Evolutionary conservation across 1,284 basidiomycete species (phyloP).

Genomic region (Agaricales sp.): DNA sequence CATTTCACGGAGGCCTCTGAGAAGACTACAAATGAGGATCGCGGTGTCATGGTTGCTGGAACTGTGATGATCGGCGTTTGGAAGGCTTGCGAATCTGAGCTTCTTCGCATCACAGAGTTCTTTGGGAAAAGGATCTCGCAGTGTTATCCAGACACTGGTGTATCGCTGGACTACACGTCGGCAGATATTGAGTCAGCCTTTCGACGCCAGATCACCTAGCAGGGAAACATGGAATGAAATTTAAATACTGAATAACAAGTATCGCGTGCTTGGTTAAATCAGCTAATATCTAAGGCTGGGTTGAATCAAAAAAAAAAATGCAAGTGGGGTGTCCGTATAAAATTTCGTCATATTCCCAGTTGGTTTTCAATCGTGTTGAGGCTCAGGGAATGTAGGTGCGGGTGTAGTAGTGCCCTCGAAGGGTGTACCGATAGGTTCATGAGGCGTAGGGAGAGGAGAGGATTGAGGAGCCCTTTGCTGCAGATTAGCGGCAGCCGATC

Average conservation of each 20-base stretch:
- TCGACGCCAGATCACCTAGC: conserved; percentile 34
- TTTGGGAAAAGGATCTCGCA: conserved; percentile 62
- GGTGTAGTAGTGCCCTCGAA: background rate
- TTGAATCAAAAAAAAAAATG: background rate
- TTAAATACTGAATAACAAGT: too few species aligned
- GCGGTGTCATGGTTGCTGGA: conserved; percentile 45
- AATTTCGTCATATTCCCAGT: too few species aligned
- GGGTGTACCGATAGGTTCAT: conserved; percentile 2
- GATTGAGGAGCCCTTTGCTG: background rate
- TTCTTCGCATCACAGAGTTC: conserved; percentile 61
- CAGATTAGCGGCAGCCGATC: conserved; percentile 9
- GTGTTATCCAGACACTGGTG: conserved; percentile 67
- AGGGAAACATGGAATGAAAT: too few species aligned
- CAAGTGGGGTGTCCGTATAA: background rate
- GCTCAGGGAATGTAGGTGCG: conserved; percentile 22
- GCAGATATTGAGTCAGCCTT: conserved; percentile 73
- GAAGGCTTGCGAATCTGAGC: conserved; percentile 79
- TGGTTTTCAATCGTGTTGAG: conserved; percentile 10
- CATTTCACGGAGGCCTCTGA: conserved; percentile 82
- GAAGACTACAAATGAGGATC: conserved; percentile 49
- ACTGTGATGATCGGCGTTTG: conserved; percentile 77
- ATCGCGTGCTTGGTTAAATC: too few species aligned
- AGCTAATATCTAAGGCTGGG: background rate
- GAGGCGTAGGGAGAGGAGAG: conserved; percentile 7
- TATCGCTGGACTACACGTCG: conserved; percentile 65